phyloP scores from a whole-genome alignment of 2,329 filamentous ascomycete genomes.

The Zymoseptoria ardabiliae region DNA sequence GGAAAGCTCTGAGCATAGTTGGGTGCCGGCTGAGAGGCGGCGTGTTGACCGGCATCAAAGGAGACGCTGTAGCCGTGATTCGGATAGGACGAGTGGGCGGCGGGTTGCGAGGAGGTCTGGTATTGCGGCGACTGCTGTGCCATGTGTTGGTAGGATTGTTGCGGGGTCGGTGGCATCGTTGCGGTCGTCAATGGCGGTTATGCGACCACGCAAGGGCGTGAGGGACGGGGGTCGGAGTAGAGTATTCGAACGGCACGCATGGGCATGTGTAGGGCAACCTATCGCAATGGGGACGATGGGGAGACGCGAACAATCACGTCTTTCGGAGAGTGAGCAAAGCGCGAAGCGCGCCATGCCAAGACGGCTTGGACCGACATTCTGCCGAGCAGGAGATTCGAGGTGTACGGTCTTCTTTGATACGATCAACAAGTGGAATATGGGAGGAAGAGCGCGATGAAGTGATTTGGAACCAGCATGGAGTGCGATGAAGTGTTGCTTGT shows the following conservation, averaged over 20 bases:
- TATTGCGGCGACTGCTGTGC: slow-evolving; percentile 11
- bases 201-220: slow-evolving; percentile 8
- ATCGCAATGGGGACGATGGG: neutral
- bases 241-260: neutral
- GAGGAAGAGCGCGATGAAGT: neutral
- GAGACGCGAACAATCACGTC: neutral
- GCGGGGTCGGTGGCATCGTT: slow-evolving; percentile 26
- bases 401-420: neutral
- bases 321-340: neutral
- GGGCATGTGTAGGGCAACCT: neutral
- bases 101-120: slow-evolving; percentile 16
- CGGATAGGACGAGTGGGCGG: slow-evolving; percentile 11
- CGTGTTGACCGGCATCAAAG: slow-evolving; percentile 22
- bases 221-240: neutral
- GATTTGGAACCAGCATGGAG: neutral
- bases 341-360: neutral
- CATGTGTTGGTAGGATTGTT: slow-evolving; percentile 21
- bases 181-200: slow-evolving; percentile 10
- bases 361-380: neutral
- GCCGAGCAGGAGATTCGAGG: neutral
- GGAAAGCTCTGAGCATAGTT: slow-evolving; percentile 26
- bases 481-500: neutral
- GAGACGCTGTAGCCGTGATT: slow-evolving; percentile 24
- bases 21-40: slow-evolving; percentile 15
- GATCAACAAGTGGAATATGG: neutral